Conservation (phyloP, 1,284 basidiomycete genomes). For the Cryptococcus depauperatus region DNA sequence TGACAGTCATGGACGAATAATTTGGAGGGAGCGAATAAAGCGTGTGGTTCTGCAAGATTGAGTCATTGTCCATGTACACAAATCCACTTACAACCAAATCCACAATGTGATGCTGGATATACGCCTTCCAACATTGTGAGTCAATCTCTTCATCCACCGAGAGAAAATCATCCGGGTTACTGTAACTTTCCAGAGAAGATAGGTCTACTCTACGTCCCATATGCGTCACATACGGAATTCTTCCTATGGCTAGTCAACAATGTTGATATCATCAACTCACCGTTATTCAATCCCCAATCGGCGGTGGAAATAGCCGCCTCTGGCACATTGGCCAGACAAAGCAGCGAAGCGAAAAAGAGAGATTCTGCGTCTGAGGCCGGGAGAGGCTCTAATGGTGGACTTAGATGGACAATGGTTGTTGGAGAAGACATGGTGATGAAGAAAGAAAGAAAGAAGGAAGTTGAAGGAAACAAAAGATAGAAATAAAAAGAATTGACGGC, state of each 20-base stretch:
- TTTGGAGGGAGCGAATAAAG: constrained; percentile 40
- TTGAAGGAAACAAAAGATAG: too few species aligned
- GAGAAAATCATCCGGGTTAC: constrained; percentile 26
- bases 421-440: constrained; percentile 4
- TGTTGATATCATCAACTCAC: constrained; percentile 6
- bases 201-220: constrained; percentile 18
- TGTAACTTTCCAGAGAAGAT: constrained; percentile 19
- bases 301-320: constrained; percentile 17
- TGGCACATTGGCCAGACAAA: constrained; percentile 22
- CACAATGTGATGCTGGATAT: constrained; percentile 34
- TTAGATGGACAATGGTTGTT: constrained; percentile 24
- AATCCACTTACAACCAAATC: constrained; percentile 35
- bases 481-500: too few species aligned
- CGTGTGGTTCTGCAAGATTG: constrained; percentile 32
- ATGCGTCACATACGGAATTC: constrained; percentile 30
- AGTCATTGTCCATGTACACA: not conserved
- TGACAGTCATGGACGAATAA: constrained; percentile 24
- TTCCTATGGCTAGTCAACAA: constrained; percentile 11
- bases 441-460: too few species aligned
- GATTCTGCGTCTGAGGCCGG: constrained; percentile 31
- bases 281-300: constrained; percentile 26
- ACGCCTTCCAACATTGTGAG: constrained; percentile 29
- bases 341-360: constrained; percentile 22
- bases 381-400: constrained; percentile 26
- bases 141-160: constrained; percentile 24